These are phyloP conservation scores for Mycena metata DNA, from an alignment of 768 basidiomycete genomes.

Conservation along the genomic window DNA sequence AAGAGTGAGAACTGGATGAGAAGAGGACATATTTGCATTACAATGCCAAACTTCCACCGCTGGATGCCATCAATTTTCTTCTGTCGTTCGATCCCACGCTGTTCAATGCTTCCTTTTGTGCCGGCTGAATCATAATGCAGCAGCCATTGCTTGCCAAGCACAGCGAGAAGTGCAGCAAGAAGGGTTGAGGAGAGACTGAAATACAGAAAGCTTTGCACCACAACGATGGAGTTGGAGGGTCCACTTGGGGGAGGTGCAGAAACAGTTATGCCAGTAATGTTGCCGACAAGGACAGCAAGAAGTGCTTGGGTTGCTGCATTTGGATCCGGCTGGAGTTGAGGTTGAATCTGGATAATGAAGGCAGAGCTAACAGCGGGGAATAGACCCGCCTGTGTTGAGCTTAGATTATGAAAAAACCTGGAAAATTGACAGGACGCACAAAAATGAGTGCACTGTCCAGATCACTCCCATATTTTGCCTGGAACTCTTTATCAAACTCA, in stretches of 20 bases:
- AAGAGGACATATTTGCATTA: conserved; percentile 3
- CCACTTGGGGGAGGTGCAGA: not conserved
- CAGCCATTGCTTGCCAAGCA: no score
- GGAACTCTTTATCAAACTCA: conserved; percentile 8
- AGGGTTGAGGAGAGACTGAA: conserved; percentile 4
- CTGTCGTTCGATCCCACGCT: conserved; percentile 7
- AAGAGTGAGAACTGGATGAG: not conserved
- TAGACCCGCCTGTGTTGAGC: not conserved
- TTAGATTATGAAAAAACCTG: not conserved
- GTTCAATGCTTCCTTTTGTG: not conserved
- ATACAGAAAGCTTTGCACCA: conserved; percentile 2
- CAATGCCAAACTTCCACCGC: conserved; percentile 1
- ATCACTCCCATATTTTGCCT: not conserved
- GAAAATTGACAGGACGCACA: not conserved
- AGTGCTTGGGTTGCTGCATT: conserved; percentile 1
- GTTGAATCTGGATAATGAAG: no score
- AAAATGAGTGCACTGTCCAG: conserved; percentile 5
- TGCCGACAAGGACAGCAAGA: not conserved
- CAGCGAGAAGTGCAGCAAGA: no score
- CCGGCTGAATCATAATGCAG: no score
- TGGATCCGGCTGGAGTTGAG: no score
- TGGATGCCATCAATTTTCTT: conserved; percentile 4
- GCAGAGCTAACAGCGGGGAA: no score
- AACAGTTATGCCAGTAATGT: not conserved
- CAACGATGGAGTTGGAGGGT: not conserved